Base-by-base conservation (phyloP, 805 yeast genomes). In the Monosporozyma solicola region DNA sequence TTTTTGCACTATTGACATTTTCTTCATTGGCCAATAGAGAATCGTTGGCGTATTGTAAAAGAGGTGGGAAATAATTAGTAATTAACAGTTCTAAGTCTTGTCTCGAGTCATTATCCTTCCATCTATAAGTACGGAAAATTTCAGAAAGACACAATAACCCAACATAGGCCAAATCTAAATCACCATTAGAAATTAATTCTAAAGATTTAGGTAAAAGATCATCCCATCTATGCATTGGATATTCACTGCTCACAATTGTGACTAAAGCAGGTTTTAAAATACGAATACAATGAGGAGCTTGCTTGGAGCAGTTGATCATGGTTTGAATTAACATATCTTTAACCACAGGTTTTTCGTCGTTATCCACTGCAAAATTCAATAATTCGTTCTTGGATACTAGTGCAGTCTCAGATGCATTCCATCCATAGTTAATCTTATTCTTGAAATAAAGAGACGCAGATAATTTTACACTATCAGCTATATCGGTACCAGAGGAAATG, bases 401-500 rank as follows among this genome's bases (percentile, higher is more conserved):
- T 31, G 25, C 32, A 29, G n/a, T 49, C 44, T 25, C 51, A 9
- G 57, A 57, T 11, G 67, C 57, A 48, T 57, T 63, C 97, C 97
- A 91, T 50, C 79, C 75, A 39, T 79, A 75, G 15, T 75, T 72
- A 24, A 89, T 75, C 53, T 82, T 76, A 67, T 92, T 91, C 66
- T 92, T 92, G 67, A 89, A 80, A 67, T 81, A 88, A 4, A 92
- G 83, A 0, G 94, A 90, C 2, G 95, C 85, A 11, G 95, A 87
- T 49, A 80, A 72, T 59, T 83, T 78, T 49, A 85, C 75, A 25
- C 74, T 78, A 2, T 70, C 68, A 5, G 80, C 72, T 15, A 77
- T 81, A 16, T 76, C 79, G 6, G 70, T 69, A 6, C 41, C 29
- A 22, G 80, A 78, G 16, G 77, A 65, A 20, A 89, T 75, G 50